Evolutionary conservation across 345 rosid species (phyloP), one percentile per base, ranked within the genome.

Genomic region (Murraya koenigii): DNA sequence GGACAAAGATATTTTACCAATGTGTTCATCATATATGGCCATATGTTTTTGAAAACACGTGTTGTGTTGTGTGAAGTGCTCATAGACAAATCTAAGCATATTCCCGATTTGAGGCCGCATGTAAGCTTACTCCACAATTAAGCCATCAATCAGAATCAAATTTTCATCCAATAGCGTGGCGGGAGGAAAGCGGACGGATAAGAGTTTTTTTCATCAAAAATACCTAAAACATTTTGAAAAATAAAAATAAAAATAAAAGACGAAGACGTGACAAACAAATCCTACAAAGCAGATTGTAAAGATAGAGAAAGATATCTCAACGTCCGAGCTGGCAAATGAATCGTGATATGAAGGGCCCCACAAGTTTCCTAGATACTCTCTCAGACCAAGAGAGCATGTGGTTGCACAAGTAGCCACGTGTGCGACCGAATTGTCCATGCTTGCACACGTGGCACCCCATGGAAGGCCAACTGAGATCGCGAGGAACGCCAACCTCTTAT

Each of bases 401-500:
- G 95, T 79, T 54, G 76, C 36, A 1, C 26, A 33, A 61, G 28
- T 3, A 8, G 91, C 93, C 99, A 92, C 92, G 91, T 82, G 88
- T 74, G 4, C 19, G 3, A 32, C 74, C 49, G 14, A 1, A 1
- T 19, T 11, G 62, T 74, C 82, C 81, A 75, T 75, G 71, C 64
- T 9, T 54, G 0, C 82, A 86, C 97, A 95, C 93, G 89, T 93
- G 99, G 88, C 97, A 76, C 3, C 4, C 68, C 32, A 1, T 75
- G 80, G 94, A 66, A 91, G 98, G 98, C 72, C 80, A 82, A 30
- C 78, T 75, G 70, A 88, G 98, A 95, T 95, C 89, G 90, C 97
- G 88, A 78, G 82, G 19, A 83, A 79, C 77, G 62, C 87, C 78
- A 66, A 41, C 87, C 90, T 84, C 97, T 95, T 95, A 93, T 95